Percentiles rank a stretch among this genome's conserved stretches.
phyloP scores from a whole-genome alignment of 495 filamentous ascomycete species.

The Filosporella fistucella region DNA sequence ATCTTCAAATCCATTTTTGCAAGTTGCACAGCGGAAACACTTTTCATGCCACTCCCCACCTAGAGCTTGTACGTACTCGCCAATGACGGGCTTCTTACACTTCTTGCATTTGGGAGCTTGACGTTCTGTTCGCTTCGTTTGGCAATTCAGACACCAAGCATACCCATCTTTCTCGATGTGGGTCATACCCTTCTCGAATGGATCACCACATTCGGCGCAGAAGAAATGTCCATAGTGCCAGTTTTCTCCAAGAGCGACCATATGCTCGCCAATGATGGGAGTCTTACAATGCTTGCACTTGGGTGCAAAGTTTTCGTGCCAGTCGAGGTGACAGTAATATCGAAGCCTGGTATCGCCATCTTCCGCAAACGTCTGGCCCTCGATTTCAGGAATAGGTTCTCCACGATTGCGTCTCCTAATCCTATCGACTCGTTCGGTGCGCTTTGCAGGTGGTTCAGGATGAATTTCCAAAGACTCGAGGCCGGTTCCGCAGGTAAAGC shows the following conservation, averaged over 20 bases:
- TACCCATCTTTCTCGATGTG: constrained; percentile 99
- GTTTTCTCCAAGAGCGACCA: constrained; percentile 86
- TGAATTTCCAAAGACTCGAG: constrained; percentile 97
- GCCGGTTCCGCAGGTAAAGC: constrained; percentile 78
- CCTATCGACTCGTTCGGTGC: constrained; percentile 64
- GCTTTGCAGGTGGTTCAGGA: constrained; percentile 73
- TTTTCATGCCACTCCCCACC: constrained; percentile 90
- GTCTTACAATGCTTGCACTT: constrained; percentile 96
- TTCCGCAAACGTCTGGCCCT: constrained; percentile 55
- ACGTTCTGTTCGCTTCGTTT: constrained; percentile 76
- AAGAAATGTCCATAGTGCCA: constrained; percentile 99
- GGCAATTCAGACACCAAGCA: constrained; percentile 93
- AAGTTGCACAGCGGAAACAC: constrained; percentile 76
- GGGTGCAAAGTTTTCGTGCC: constrained; percentile 90
- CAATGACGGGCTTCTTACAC: constrained; percentile 79
- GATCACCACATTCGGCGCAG: constrained; percentile 98
- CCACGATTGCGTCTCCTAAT: constrained; percentile 56
- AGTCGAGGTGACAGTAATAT: constrained; percentile 98
- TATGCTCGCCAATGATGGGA: constrained; percentile 94
- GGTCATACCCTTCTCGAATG: constrained; percentile 74
- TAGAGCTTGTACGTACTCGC: constrained; percentile 79
- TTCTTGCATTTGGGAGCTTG: constrained; percentile 76
- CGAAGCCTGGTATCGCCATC: constrained; percentile 65
- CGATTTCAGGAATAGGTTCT: constrained; percentile 51
- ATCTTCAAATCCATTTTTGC: constrained; percentile 47